Evolutionary conservation across 2,329 filamentous ascomycete genomes (phyloP).

Genomic region (Chrysosporium queenslandicum): DNA sequence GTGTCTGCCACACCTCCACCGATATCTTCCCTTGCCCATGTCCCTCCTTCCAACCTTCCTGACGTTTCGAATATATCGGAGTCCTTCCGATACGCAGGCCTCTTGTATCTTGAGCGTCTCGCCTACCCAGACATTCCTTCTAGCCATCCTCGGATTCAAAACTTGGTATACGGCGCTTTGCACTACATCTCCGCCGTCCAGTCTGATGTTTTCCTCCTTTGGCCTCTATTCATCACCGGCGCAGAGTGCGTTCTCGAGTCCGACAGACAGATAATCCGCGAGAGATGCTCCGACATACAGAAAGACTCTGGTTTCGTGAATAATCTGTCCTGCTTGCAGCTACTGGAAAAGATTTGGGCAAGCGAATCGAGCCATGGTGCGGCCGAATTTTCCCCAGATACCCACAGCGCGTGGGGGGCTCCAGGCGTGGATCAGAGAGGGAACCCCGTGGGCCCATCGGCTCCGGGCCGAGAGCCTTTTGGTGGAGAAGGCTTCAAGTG

Average conservation of each 20-base stretch:
- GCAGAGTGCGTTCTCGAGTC: conserved; percentile 76
- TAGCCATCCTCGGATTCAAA: conserved; percentile 67
- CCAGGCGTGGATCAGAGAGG: neutral
- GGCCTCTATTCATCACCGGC: conserved; percentile 84
- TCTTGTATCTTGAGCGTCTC: conserved; percentile 82
- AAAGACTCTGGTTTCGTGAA: conserved; percentile 86
- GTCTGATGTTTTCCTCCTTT: conserved; percentile 79
- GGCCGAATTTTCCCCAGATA: neutral
- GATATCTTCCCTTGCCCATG: conserved; percentile 20
- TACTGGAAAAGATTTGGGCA: conserved; percentile 76
- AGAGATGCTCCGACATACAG: conserved; percentile 77
- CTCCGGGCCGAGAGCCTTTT: neutral
- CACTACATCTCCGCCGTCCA: conserved; percentile 74
- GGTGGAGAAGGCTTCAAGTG: conserved; percentile 23
- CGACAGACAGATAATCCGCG: conserved; percentile 68
- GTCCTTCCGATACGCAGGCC: conserved; percentile 77
- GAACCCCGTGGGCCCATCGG: neutral
- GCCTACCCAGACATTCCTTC: conserved; percentile 66
- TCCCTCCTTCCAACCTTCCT: conserved; percentile 52
- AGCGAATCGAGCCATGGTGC: conserved; percentile 22
- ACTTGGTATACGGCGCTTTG: conserved; percentile 69
- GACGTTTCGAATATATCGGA: conserved; percentile 78
- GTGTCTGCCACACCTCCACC: conserved; percentile 23
- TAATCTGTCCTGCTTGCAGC: conserved; percentile 74
- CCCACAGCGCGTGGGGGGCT: neutral